Percentiles rank a stretch among this genome's conserved stretches.
Evolutionary conservation across 2,329 filamentous ascomycete species (phyloP).

Genomic region (Claviceps purpurea): DNA sequence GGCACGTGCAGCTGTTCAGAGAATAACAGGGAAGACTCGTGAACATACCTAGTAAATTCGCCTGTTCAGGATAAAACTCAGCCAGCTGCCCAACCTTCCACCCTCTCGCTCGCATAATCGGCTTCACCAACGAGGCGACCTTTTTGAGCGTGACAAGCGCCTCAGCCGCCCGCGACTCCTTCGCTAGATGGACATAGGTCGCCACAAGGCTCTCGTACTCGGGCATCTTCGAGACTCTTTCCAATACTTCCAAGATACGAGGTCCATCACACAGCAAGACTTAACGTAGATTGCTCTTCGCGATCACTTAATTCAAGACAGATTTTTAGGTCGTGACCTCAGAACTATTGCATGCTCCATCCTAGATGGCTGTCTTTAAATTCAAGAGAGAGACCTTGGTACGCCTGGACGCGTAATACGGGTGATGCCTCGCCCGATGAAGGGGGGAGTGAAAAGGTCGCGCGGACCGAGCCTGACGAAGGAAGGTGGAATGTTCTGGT

Average conservation of each 20-base stretch:
- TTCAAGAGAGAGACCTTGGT: neutral
- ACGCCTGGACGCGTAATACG: slow-evolving; percentile 1
- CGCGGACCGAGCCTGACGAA: neutral
- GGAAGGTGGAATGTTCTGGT: slow-evolving; percentile 36
- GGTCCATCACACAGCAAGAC: too few relatives aligned
- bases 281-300: neutral
- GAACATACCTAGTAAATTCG: slow-evolving; percentile 53
- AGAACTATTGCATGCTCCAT: neutral
- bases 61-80: slow-evolving; percentile 72
- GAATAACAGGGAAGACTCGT: neutral
- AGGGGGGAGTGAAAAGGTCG: neutral
- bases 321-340: neutral
- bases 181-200: slow-evolving; percentile 35
- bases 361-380: neutral
- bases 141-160: slow-evolving; percentile 55
- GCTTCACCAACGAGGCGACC: slow-evolving; percentile 80
- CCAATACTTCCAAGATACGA: neutral
- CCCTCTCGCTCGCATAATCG: slow-evolving; percentile 76
- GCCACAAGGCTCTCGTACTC: slow-evolving; percentile 28
- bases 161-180: slow-evolving; percentile 33
- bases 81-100: slow-evolving; percentile 70
- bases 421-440: slow-evolving; percentile 1
- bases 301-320: neutral
- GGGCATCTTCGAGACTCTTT: slow-evolving; percentile 5
- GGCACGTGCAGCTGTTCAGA: neutral